Evolutionary conservation across 2,329 filamentous ascomycete genomes (phyloP).

Genomic region (Aureobasidium namibiae): DNA sequence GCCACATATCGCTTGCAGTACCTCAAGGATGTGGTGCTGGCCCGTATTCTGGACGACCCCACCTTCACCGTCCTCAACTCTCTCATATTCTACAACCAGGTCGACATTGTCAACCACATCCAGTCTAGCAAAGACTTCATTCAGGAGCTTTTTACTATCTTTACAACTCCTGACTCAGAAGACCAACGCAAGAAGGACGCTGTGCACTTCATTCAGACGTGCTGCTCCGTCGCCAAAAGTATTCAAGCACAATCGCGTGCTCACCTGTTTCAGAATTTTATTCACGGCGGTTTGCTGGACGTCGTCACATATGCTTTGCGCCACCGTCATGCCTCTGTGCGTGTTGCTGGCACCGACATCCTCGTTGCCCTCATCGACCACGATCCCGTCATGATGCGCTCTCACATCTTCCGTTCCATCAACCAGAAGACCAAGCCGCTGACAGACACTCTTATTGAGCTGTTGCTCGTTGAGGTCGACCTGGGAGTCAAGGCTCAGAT

Average conservation of each 20-base stretch:
- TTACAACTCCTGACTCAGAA: conserved; percentile 56
- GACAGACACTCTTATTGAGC: conserved; percentile 85
- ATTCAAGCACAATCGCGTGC: conserved; percentile 76
- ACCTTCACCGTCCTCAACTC: conserved; percentile 97
- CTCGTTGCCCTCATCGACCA: conserved; percentile 92
- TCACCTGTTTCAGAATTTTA: conserved; percentile 81
- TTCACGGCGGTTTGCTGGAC: conserved; percentile 74
- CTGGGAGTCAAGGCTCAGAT: conserved; percentile 92
- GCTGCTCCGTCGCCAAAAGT: conserved; percentile 88
- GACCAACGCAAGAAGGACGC: conserved; percentile 80
- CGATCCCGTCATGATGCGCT: conserved; percentile 86
- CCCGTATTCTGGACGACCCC: conserved; percentile 90
- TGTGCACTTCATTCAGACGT: conserved; percentile 93
- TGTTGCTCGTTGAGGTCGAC: conserved; percentile 84
- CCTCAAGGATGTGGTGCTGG: conserved; percentile 95
- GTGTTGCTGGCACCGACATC: conserved; percentile 89
- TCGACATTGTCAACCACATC: conserved; percentile 94
- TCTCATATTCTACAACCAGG: conserved; percentile 97
- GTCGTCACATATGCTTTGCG: conserved; percentile 89
- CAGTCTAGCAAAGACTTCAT: conserved; percentile 72
- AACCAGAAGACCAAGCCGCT: conserved; percentile 77
- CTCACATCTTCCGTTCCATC: conserved; percentile 86
- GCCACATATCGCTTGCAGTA: conserved; percentile 95
- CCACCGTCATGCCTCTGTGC: conserved; percentile 72
- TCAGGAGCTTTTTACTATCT: conserved; percentile 80